Conservation (phyloP, 768 basidiomycete species). For the Candolleomyces efflorescens region DNA sequence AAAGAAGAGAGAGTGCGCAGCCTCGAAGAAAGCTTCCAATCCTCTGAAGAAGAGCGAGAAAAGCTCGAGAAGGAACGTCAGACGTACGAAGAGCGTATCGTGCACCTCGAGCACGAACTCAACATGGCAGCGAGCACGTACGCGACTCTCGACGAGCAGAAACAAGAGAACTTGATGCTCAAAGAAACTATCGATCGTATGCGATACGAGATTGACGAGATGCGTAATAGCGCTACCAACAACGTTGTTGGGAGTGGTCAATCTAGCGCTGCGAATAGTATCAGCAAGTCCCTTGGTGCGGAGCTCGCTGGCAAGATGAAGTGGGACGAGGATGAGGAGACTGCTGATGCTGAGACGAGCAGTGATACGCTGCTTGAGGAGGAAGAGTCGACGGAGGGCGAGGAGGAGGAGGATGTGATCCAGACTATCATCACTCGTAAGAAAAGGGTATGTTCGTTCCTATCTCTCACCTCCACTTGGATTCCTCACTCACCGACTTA, state of each 20-base stretch:
- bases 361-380: constrained; percentile 32
- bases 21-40: constrained; percentile 51
- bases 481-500: background rate
- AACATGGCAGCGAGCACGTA: constrained; percentile 65
- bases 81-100: constrained; percentile 66
- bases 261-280: constrained; percentile 48
- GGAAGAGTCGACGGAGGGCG: constrained; percentile 58
- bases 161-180: constrained; percentile 87
- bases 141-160: constrained; percentile 81
- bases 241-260: constrained; percentile 30
- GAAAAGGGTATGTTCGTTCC: constrained; percentile 50
- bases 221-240: constrained; percentile 50
- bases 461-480: constrained; percentile 1
- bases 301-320: constrained; percentile 65
- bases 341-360: constrained; percentile 26
- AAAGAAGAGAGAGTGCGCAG: constrained; percentile 72
- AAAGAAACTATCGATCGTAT: constrained; percentile 97
- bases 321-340: constrained; percentile 30
- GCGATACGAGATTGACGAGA: constrained; percentile 91
- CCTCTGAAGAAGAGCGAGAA: constrained; percentile 61
- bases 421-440: constrained; percentile 88
- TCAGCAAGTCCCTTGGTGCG: constrained; percentile 74
- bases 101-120: constrained; percentile 69
- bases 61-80: constrained; percentile 69
- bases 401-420: constrained; percentile 71